Conservation (phyloP, 2,329 filamentous ascomycete genomes). For the Aspergillus sp. region DNA sequence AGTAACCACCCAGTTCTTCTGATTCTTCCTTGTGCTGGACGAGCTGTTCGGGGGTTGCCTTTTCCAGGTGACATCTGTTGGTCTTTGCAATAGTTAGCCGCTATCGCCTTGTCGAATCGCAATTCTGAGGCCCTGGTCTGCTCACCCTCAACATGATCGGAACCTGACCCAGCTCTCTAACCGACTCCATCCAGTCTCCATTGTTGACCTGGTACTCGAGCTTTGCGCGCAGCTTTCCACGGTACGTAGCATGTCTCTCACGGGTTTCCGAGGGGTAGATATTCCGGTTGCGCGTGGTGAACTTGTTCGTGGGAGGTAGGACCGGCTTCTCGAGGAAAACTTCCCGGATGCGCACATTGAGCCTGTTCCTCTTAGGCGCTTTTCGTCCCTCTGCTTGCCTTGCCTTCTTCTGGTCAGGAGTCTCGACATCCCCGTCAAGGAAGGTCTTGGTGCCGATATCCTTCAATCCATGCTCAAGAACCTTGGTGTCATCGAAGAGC, state of each 20-base stretch:
- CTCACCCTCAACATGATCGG: constrained; percentile 87
- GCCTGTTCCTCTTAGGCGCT: constrained; percentile 58
- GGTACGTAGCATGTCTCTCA: constrained; percentile 86
- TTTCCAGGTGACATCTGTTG: constrained; percentile 83
- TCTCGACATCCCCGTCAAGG: constrained; percentile 64
- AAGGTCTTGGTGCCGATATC: constrained; percentile 89
- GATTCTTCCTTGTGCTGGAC: constrained; percentile 88
- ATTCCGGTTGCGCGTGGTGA: constrained; percentile 68
- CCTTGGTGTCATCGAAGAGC: constrained; percentile 67
- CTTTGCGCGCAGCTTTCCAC: constrained; percentile 74
- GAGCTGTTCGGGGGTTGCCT: constrained; percentile 72
- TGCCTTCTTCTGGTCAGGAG: constrained; percentile 29
- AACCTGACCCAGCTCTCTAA: constrained; percentile 78
- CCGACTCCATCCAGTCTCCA: constrained; percentile 73
- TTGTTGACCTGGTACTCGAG: constrained; percentile 84
- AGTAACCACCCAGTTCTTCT: constrained; percentile 93
- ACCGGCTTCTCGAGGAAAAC: constrained; percentile 75
- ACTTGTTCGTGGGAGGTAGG: constrained; percentile 76
- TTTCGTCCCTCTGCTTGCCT: constrained; percentile 49
- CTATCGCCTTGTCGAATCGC: too few relatives aligned
- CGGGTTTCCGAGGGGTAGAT: constrained; percentile 89
- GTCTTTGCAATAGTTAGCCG: constrained; percentile 47
- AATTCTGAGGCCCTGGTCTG: constrained; percentile 1
- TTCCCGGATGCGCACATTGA: constrained; percentile 72
- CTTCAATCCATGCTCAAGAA: constrained; percentile 66